Evolutionary conservation across 176 grass and related monocot genomes (phyloP).

Genomic region (Avena atlantica): DNA sequence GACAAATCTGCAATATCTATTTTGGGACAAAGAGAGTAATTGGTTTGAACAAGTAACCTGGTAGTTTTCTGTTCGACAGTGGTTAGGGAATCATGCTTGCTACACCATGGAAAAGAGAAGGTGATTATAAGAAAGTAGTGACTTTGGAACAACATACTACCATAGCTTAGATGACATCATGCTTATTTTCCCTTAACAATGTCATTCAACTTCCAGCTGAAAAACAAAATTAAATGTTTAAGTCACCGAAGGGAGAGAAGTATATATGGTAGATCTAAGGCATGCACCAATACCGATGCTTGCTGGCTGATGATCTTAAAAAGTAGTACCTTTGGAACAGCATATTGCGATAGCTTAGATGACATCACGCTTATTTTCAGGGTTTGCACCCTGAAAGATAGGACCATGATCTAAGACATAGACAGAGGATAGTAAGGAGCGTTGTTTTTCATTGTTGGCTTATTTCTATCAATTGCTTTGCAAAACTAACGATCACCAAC

Average conservation of each 20-base stretch:
- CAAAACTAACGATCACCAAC: not conserved
- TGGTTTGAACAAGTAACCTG: conserved; percentile 40
- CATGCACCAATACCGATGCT: too few relatives aligned
- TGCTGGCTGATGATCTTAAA: too few relatives aligned
- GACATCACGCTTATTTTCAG: conserved; percentile 61
- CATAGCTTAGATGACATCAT: conserved; percentile 75
- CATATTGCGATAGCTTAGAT: conserved; percentile 72
- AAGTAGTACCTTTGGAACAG: conserved; percentile 82
- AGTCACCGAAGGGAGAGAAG: conserved; percentile 28
- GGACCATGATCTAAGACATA: conserved; percentile 26
- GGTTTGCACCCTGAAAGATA: too few relatives aligned
- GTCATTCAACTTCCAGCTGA: conserved; percentile 68
- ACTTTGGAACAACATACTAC: conserved; percentile 80
- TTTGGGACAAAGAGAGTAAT: not conserved
- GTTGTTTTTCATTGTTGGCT: conserved; percentile 1
- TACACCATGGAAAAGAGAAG: conserved; percentile 37
- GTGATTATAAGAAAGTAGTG: conserved; percentile 40
- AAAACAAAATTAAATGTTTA: conserved; percentile 40
- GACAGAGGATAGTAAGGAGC: conserved; percentile 8
- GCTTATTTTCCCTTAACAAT: conserved; percentile 63
- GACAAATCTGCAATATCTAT: too few relatives aligned
- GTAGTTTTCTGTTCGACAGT: not conserved
- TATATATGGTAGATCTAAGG: conserved; percentile 2
- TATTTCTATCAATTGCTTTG: conserved; percentile 16
- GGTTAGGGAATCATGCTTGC: conserved; percentile 15